Percentiles rank a stretch among this genome's conserved stretches.
Evolutionary conservation across 176 grass and related monocot genomes (phyloP).

Genomic region (Dendrocalamus sinicus): DNA sequence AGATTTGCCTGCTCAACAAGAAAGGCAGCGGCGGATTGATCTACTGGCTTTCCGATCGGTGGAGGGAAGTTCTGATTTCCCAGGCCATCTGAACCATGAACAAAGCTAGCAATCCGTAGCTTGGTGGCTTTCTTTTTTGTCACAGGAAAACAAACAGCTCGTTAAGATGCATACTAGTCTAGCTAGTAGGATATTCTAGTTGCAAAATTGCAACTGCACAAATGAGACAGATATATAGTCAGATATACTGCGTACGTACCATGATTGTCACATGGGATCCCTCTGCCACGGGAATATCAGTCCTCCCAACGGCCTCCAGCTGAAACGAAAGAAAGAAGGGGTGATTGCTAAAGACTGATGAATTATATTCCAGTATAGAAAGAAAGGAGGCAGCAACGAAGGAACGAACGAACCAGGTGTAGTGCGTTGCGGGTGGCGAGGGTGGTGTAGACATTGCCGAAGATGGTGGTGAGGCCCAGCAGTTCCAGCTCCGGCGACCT

Average conservation of each 20-base stretch:
- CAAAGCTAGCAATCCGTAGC: slow-evolving; percentile 81
- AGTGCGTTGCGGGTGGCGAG: slow-evolving; percentile 90
- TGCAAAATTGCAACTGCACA: not conserved
- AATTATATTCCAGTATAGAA: not conserved
- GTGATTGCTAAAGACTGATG: no score
- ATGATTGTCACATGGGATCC: slow-evolving; percentile 85
- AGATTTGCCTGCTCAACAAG: slow-evolving; percentile 77
- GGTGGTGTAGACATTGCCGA: slow-evolving; percentile 86
- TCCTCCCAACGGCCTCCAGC: slow-evolving; percentile 79
- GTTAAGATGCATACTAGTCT: not conserved
- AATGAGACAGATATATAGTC: not conserved
- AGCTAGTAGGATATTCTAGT: no score
- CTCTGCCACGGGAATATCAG: slow-evolving; percentile 85
- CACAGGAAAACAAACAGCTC: not conserved
- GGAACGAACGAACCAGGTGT: slow-evolving; percentile 63
- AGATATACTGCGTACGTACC: slow-evolving; percentile 25
- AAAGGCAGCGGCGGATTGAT: slow-evolving; percentile 71
- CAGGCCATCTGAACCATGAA: slow-evolving; percentile 77
- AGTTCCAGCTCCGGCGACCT: slow-evolving; percentile 89
- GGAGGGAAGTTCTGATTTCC: slow-evolving; percentile 86
- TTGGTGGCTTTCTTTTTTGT: slow-evolving; percentile 75
- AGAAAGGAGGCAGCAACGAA: no score
- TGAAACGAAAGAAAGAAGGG: slow-evolving; percentile 21
- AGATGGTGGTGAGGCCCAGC: slow-evolving; percentile 86
- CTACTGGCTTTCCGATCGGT: slow-evolving; percentile 52